phyloP scores from a whole-genome alignment of 345 rosid species.

The Hibiscus trionum region DNA sequence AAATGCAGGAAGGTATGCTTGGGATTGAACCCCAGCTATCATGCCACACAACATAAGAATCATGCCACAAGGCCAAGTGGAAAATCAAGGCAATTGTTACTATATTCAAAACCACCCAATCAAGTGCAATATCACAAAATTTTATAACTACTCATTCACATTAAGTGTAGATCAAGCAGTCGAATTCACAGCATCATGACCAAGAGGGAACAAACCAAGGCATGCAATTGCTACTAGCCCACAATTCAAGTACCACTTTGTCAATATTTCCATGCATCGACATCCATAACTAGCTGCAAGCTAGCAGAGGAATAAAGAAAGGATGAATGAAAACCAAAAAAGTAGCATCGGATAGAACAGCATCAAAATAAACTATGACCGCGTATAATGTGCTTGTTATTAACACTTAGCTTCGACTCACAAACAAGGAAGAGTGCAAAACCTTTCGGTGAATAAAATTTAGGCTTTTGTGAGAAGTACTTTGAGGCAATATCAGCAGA shows the following conservation, averaged over 20 bases:
- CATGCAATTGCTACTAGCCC: background rate
- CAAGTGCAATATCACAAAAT: background rate
- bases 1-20: too few relatives aligned
- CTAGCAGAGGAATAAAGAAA: background rate
- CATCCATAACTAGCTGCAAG: background rate
- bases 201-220: background rate
- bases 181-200: background rate
- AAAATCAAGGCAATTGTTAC: background rate
- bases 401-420: background rate
- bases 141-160: background rate
- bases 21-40: too few relatives aligned
- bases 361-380: background rate
- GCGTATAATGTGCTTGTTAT: background rate
- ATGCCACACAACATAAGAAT: too few relatives aligned
- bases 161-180: background rate
- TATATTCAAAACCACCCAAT: background rate
- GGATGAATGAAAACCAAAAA: background rate
- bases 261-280: background rate
- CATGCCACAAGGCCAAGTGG: too few relatives aligned
- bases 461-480: background rate
- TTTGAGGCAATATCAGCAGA: background rate
- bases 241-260: background rate
- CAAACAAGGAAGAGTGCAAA: background rate
- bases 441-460: conserved; percentile 3
- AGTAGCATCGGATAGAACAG: background rate